Evolutionary conservation across 495 filamentous ascomycete genomes (phyloP).

Genomic region (Xeromyces bisporus): DNA sequence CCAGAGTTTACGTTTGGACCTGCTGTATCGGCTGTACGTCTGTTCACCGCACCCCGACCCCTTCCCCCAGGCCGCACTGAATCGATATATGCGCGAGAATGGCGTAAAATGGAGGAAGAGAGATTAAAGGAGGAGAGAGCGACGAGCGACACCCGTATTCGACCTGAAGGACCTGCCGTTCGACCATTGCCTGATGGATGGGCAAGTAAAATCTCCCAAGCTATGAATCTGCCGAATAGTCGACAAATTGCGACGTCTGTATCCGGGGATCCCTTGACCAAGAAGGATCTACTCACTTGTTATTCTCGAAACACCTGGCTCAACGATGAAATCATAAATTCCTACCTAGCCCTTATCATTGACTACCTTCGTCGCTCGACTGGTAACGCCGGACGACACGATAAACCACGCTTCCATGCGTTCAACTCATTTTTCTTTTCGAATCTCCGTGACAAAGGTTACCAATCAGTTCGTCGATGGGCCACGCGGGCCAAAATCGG

Average conservation of each 20-base stretch:
- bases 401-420: constrained; percentile 47
- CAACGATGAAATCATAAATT: constrained; percentile 70
- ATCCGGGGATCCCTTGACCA: constrained; percentile 38
- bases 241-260: constrained; percentile 26
- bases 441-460: constrained; percentile 37
- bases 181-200: constrained; percentile 28
- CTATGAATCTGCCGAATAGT: constrained; percentile 11
- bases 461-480: constrained; percentile 32
- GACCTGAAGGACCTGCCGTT: constrained; percentile 19
- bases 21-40: constrained; percentile 22
- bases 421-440: constrained; percentile 59
- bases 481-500: constrained; percentile 38
- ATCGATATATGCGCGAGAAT: constrained; percentile 18
- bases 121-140: constrained; percentile 6
- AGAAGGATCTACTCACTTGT: constrained; percentile 46
- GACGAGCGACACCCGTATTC: constrained; percentile 7
- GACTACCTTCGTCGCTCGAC: constrained; percentile 37
- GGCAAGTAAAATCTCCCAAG: constrained; percentile 21
- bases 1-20: constrained; percentile 10
- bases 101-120: constrained; percentile 9
- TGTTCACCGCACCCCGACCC: constrained; percentile 14
- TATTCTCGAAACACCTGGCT: constrained; percentile 44
- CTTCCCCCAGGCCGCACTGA: constrained; percentile 17
- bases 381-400: constrained; percentile 24
- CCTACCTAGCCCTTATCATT: constrained; percentile 43